Base-by-base conservation (phyloP, 345 rosid species). In the Hirschfeldia incana region DNA sequence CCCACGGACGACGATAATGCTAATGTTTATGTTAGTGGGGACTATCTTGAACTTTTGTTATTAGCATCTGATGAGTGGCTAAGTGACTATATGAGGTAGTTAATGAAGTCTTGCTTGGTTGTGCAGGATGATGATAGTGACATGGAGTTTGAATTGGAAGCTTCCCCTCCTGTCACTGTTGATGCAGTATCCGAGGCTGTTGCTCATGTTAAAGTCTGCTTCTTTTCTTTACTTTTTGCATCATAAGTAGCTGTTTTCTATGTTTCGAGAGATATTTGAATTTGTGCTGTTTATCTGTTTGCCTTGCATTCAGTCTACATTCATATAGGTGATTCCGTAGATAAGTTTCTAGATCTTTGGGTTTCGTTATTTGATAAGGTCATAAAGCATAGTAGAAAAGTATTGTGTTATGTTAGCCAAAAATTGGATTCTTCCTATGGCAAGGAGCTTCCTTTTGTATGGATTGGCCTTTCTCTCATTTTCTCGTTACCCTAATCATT, bases 111-210 rank as follows among this genome's bases (percentile, higher is more conserved):
- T 58, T 77, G 59, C 29, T 67, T 61, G 59, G 29, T 65, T 61
- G 62, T 84, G 77, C 87, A 95, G 99, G 97, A 95, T 78, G 97
- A 91, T 78, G 97, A 93, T 36, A 93, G 98, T 85, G 98, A 95
- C 85, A 76, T 91, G 55, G 99, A 95, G 63, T 90, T 72, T 70
- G 99, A 95, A 73, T 64, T 95, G 90, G 98, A 93, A 85, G 87
- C 97, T 68, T 86, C 71, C 70, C 97, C 99, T 74, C 81, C 82
- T 37, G 90, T 85, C 69, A 81, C 83, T 32, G 75, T 63, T 74
- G 99, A 93, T 81, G 86, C 89, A 36, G 81, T 88, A 10, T 12
- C 85, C 4, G 98, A 93, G 83, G 98, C 92, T 78, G 86, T 92
- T 69, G 98, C 98, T 5, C 87, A 90, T 78, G 98, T 91, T 37